Evolutionary conservation across 164 flowering plant genomes (phyloP), one percentile per base, ranked within the genome.

Genomic region (Vitis riparia): DNA sequence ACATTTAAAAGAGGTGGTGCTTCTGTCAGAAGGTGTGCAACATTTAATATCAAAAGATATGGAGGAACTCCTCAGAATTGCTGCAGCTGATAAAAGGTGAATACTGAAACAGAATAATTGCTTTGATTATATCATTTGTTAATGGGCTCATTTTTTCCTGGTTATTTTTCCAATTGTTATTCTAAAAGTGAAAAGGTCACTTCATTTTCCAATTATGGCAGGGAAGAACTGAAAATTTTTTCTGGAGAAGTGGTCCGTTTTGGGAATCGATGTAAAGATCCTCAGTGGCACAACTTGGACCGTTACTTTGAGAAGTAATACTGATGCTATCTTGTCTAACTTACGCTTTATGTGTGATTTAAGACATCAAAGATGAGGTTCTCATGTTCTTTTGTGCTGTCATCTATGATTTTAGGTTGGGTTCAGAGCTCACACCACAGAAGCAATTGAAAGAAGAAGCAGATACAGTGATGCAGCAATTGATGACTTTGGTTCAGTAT

Each of bases 221-320:
- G 98, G 84, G 96, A 90, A 61, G 98, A 93, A 74, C 70, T 93
- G 69, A 87, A 89, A 71, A 69, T 89, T 14, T 90, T 93, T 74
- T 80, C 91, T 23, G 81, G 91, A 58, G 98, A 93, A 79, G 97
- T 93, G 47, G 85, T 93, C 56, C 90, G 98, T 11, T 93, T 93
- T 82, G 98, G 98, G 65, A 89, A 93, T 79, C 92, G 94, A 13
- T 93, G 98, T 78, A 93, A 87, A 84, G 97, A 93, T 85, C 95
- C 95, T 73, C 95, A 93, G 70, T 93, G 92, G 91, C 98, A 93
- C 81, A 80, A 89, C 74, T 81, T 93, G 81, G 91, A 88, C 56
- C 92, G 97, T 19, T 93, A 87, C 67, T 89, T 93, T 79, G 93
- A 85, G 65, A 91, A 88, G 98, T 93, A 88, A 80, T 68, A 15